A percentile compares a stretch with the other conserved stretches of the same genome.
Evolutionary conservation across 2,329 filamentous ascomycete genomes (phyloP).

Genomic region (Exophiala viscosa): DNA sequence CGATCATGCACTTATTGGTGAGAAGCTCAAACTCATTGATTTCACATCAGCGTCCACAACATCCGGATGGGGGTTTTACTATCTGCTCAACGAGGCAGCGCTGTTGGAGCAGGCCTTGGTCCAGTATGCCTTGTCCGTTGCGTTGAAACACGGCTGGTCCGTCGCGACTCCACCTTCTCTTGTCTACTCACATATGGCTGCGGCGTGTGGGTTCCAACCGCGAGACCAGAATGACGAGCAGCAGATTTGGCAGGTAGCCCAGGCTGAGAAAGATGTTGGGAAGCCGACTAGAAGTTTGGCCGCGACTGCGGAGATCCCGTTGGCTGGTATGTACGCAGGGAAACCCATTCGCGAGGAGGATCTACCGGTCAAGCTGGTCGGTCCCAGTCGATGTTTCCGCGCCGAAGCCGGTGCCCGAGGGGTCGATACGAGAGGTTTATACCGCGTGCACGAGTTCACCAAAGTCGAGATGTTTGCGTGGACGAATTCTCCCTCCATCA

Average conservation of each 20-base stretch:
- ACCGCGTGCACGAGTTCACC: slow-evolving; percentile 96
- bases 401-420: slow-evolving; percentile 91
- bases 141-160: slow-evolving; percentile 70
- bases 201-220: slow-evolving; percentile 91
- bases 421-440: slow-evolving; percentile 86
- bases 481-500: slow-evolving; percentile 58
- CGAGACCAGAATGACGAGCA: slow-evolving; percentile 86
- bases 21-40: slow-evolving; percentile 83
- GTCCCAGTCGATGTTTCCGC: slow-evolving; percentile 86
- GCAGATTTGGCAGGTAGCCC: slow-evolving; percentile 79
- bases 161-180: slow-evolving; percentile 80
- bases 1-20: slow-evolving; percentile 83
- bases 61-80: slow-evolving; percentile 97
- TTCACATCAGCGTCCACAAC: slow-evolving; percentile 77
- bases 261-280: slow-evolving; percentile 58
- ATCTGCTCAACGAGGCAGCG: slow-evolving; percentile 83
- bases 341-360: slow-evolving; percentile 60
- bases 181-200: slow-evolving; percentile 86
- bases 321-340: slow-evolving; percentile 85
- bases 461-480: slow-evolving; percentile 98
- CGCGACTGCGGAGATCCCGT: slow-evolving; percentile 89
- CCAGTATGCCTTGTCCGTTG: slow-evolving; percentile 75
- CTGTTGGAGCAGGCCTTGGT: slow-evolving; percentile 92
- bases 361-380: slow-evolving; percentile 75
- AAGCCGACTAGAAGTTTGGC: slow-evolving; percentile 72